Conservation (phyloP, 345 rosid genomes). For the Populus deltoides region DNA sequence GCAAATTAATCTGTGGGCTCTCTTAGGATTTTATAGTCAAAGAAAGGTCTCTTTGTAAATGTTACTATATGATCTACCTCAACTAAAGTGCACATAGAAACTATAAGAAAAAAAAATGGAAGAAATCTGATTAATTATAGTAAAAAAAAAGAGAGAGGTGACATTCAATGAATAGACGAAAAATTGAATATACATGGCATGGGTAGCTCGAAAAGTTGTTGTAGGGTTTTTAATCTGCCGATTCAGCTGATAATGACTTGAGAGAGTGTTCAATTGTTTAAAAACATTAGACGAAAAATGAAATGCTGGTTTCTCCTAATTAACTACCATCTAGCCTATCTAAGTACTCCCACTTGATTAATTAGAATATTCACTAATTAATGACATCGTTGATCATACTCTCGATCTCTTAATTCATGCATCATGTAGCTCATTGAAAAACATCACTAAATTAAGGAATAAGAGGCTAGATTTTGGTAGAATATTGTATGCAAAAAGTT, state of each 20-base stretch:
- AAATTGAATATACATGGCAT: background rate
- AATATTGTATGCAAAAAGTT: too few relatives aligned
- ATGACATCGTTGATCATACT: too few relatives aligned
- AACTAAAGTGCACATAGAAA: background rate
- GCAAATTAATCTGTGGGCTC: background rate
- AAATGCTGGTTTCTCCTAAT: too few relatives aligned
- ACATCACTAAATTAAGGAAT: too few relatives aligned
- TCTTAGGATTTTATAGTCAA: background rate
- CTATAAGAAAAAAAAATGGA: slow-evolving; percentile 1
- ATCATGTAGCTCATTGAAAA: too few relatives aligned
- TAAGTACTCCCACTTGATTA: too few relatives aligned
- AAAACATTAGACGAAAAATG: background rate
- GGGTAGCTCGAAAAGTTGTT: background rate
- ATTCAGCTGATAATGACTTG: slow-evolving; percentile 25
- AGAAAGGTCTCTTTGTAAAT: background rate
- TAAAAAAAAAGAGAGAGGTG: background rate
- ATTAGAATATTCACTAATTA: too few relatives aligned
- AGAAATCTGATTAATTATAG: background rate
- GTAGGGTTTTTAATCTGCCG: slow-evolving; percentile 17
- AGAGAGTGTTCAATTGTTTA: background rate
- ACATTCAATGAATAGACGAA: background rate
- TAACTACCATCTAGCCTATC: too few relatives aligned
- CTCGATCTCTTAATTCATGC: too few relatives aligned
- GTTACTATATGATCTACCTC: background rate
- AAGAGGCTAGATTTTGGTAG: too few relatives aligned